Conservation (phyloP, 345 rosid species). For the Microthlaspi erraticum region DNA sequence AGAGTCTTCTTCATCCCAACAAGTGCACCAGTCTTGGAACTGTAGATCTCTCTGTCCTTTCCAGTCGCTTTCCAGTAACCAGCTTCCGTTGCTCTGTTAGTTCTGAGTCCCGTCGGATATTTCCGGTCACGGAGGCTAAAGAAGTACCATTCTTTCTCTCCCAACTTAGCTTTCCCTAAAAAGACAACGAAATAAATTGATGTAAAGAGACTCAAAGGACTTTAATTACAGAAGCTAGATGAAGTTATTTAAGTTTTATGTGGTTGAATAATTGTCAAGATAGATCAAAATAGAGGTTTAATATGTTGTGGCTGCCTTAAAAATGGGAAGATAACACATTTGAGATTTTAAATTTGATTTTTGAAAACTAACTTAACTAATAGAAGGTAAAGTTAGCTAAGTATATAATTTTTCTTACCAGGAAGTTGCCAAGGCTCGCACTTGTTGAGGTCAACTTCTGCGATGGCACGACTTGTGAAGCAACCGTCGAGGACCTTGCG, state of each 20-base stretch:
- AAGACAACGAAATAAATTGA: background rate
- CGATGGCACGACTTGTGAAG: slow-evolving; percentile 80
- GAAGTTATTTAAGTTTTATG: background rate
- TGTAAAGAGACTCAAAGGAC: slow-evolving; percentile 15
- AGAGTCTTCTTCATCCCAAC: slow-evolving; percentile 99
- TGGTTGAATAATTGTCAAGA: too few relatives aligned
- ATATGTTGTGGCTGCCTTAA: too few relatives aligned
- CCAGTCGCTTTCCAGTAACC: slow-evolving; percentile 99
- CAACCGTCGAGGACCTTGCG: slow-evolving; percentile 78
- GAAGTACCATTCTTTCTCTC: slow-evolving; percentile 98
- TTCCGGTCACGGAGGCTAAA: slow-evolving; percentile 90
- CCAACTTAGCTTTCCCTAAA: slow-evolving; percentile 89
- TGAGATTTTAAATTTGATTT: too few relatives aligned
- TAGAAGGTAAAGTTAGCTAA: background rate
- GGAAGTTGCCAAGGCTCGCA: slow-evolving; percentile 99
- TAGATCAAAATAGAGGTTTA: too few relatives aligned
- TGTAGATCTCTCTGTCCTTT: slow-evolving; percentile 84
- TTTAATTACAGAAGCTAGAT: background rate
- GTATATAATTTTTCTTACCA: slow-evolving; percentile 49
- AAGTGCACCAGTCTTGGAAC: slow-evolving; percentile 84
- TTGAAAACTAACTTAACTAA: too few relatives aligned
- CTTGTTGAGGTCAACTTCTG: slow-evolving; percentile 96
- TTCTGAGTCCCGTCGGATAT: slow-evolving; percentile 92
- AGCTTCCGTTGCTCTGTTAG: slow-evolving; percentile 94
- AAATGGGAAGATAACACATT: too few relatives aligned